These are phyloP conservation scores for Wallacemonas sp. DNA, from an alignment of 208 protist genomes.

Conservation along the genomic window DNA sequence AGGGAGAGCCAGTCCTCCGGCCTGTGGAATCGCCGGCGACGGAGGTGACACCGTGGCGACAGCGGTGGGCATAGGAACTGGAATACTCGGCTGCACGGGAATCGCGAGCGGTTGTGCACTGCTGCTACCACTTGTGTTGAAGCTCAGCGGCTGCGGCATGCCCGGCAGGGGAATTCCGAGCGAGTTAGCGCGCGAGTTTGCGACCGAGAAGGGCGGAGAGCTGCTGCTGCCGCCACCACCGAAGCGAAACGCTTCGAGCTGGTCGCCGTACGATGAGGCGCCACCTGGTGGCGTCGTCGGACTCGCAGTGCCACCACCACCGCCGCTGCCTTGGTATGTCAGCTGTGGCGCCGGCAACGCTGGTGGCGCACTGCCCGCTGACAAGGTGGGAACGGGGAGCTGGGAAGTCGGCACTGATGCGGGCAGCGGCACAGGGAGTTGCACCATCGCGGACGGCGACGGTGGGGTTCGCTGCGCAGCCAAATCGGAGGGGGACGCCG, in stretches of 20 bases:
- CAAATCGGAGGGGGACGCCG: conserved; percentile 1
- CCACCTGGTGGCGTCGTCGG: background rate
- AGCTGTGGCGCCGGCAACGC: background rate
- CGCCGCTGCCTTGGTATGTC: background rate
- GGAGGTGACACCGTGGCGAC: conserved; percentile 7
- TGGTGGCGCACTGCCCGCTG: background rate
- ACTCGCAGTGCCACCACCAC: background rate
- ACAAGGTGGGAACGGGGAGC: background rate
- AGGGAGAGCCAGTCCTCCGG: conserved; percentile 10
- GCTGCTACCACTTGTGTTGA: conserved; percentile 3
- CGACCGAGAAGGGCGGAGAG: background rate
- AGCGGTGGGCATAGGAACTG: too few species aligned
- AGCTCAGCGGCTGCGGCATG: background rate
- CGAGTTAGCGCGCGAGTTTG: conserved; percentile 1
- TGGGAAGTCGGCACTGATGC: conserved; percentile 8
- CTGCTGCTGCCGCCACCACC: background rate
- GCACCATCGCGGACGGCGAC: background rate
- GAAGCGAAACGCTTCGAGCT: background rate
- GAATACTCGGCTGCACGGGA: too few species aligned
- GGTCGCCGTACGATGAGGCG: background rate
- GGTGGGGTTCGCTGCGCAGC: background rate
- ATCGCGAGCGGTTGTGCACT: background rate
- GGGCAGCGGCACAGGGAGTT: conserved; percentile 3
- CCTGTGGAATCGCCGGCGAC: background rate
- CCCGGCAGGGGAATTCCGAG: background rate